Percentiles rank a stretch among this genome's conserved stretches.
Conservation (phyloP, 2,329 filamentous ascomycete species). For the Colletotrichum gigasporum region DNA sequence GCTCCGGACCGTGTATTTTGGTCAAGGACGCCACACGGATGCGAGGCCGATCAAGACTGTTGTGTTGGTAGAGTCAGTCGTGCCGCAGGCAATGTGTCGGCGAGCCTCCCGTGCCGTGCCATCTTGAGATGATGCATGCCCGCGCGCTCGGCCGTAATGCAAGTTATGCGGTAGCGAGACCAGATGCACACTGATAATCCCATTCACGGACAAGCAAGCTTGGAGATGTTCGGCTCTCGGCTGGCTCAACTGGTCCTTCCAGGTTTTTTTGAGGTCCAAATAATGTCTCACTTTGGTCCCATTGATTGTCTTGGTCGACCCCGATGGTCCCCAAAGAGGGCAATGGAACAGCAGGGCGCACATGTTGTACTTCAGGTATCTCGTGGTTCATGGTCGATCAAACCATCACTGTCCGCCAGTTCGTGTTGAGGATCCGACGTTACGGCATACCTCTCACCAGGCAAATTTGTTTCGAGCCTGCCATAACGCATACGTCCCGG, state of each 20-base stretch:
- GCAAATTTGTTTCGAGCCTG: constrained; percentile 8
- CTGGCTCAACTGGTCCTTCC: too few relatives aligned
- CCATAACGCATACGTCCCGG: not conserved
- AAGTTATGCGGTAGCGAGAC: not conserved
- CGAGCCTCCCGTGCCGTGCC: not conserved
- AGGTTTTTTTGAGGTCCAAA: not conserved
- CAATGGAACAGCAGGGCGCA: not conserved
- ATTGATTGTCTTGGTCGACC: not conserved
- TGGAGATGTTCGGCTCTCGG: not conserved
- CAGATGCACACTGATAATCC: too few relatives aligned
- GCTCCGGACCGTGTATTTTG: not conserved
- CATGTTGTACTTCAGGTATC: not conserved
- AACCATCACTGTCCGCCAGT: not conserved
- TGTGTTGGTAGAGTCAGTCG: not conserved
- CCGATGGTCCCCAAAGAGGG: not conserved
- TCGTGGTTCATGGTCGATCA: not conserved
- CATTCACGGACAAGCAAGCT: not conserved
- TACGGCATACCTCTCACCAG: not conserved
- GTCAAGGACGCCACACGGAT: not conserved
- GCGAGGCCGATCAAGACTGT: not conserved
- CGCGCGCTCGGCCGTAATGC: not conserved
- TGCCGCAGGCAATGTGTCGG: not conserved
- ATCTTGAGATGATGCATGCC: not conserved
- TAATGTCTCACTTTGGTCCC: not conserved
- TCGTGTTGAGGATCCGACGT: not conserved